Evolutionary conservation across 73 alveolate species (phyloP).

Genomic region (Urostyla sp.): DNA sequence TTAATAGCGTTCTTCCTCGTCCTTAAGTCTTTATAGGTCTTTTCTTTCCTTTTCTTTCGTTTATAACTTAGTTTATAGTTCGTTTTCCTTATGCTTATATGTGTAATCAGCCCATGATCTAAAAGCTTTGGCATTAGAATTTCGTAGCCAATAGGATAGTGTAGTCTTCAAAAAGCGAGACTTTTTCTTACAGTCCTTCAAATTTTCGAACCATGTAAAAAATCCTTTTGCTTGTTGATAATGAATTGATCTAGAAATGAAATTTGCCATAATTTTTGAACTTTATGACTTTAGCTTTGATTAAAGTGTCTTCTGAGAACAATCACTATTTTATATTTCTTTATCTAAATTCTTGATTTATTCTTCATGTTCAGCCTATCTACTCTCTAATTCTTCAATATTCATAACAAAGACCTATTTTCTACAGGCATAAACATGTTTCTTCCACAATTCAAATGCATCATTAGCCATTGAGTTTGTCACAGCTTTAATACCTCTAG

Average conservation of each 20-base stretch:
- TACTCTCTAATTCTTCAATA: slow-evolving; percentile 40
- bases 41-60: slow-evolving; percentile 21
- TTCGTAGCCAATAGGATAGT: slow-evolving; percentile 33
- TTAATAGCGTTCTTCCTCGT: slow-evolving; percentile 34
- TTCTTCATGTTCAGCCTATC: slow-evolving; percentile 42
- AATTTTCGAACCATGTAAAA: slow-evolving; percentile 59
- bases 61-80: slow-evolving; percentile 24
- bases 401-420: slow-evolving; percentile 12
- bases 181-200: slow-evolving; percentile 6
- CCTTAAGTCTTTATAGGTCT: slow-evolving; percentile 5
- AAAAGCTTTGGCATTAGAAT: slow-evolving; percentile 35
- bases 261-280: slow-evolving; percentile 54
- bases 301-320: slow-evolving; percentile 37
- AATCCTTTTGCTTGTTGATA: slow-evolving; percentile 51
- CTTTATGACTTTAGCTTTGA: slow-evolving; percentile 46
- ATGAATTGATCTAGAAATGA: slow-evolving; percentile 40
- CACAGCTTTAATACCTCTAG: slow-evolving; percentile 29
- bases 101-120: slow-evolving; percentile 56
- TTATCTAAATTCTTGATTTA: slow-evolving; percentile 34
- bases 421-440: slow-evolving; percentile 1
- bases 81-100: slow-evolving; percentile 11
- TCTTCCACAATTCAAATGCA: slow-evolving; percentile 48
- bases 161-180: slow-evolving; percentile 9
- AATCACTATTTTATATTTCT: slow-evolving; percentile 36
- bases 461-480: slow-evolving; percentile 20